Conservation (phyloP, 768 basidiomycete species). For the Suillus subaureus region DNA sequence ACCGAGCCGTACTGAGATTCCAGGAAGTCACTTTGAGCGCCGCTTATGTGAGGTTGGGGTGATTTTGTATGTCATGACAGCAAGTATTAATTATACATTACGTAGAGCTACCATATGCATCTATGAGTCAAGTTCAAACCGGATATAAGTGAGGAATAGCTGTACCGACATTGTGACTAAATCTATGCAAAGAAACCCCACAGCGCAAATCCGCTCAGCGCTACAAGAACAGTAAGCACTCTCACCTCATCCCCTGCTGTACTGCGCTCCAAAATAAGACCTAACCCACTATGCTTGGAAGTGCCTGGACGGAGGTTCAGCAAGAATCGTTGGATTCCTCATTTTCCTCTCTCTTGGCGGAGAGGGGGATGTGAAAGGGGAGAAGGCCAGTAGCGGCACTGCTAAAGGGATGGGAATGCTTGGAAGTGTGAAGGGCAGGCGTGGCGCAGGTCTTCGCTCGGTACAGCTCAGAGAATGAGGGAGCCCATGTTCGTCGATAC, state of each 20-base stretch:
- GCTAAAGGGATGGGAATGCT: conserved; percentile 30
- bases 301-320: conserved; percentile 35
- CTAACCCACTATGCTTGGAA: conserved; percentile 42
- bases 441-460: conserved; percentile 43
- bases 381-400: conserved; percentile 15
- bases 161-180: neutral
- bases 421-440: conserved; percentile 31
- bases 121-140: neutral
- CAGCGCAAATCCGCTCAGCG: conserved; percentile 31
- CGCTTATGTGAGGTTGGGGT: too few species aligned
- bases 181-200: conserved; percentile 33
- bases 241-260: conserved; percentile 69
- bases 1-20: too few species aligned
- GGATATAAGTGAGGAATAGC: neutral
- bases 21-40: too few species aligned
- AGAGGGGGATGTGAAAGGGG: conserved; percentile 37
- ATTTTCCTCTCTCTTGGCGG: conserved; percentile 20
- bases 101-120: neutral
- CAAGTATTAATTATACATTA: neutral
- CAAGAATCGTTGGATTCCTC: conserved; percentile 26
- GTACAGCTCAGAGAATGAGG: conserved; percentile 54
- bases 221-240: conserved; percentile 26
- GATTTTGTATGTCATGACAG: neutral
- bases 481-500: conserved; percentile 64
- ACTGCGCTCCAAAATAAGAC: conserved; percentile 56